These are phyloP conservation scores for Exophiala bonariae DNA, from an alignment of 2,329 filamentous ascomycete species.

Conservation along the genomic window DNA sequence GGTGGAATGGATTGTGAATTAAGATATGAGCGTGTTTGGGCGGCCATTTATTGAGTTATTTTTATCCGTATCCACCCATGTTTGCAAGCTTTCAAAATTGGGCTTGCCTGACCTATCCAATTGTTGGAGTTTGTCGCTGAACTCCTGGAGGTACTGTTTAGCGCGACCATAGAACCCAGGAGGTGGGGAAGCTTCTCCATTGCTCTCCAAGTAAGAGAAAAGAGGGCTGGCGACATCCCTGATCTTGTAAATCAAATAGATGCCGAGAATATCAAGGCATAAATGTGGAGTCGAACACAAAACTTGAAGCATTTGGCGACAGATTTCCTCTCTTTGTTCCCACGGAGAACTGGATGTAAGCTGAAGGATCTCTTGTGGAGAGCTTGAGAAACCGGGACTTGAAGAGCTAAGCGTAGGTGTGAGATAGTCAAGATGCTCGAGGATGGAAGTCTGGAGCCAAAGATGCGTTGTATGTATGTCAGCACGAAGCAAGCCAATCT, in stretches of 20 bases:
- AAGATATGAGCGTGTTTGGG: not conserved
- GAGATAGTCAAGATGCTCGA: conserved; percentile 36
- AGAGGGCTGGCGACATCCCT: conserved; percentile 37
- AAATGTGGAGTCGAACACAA: conserved; percentile 35
- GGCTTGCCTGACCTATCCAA: conserved; percentile 1
- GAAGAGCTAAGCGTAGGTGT: not conserved
- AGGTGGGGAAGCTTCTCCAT: not conserved
- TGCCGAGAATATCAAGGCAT: conserved; percentile 37
- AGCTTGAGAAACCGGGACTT: not conserved
- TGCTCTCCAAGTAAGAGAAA: conserved; percentile 36
- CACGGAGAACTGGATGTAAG: conserved; percentile 22
- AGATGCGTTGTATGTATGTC: conserved; percentile 41
- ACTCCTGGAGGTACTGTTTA: conserved; percentile 3
- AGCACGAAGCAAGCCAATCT: conserved; percentile 32
- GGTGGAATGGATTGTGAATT: not conserved
- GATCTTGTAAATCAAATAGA: conserved; percentile 39
- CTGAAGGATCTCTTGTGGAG: conserved; percentile 6
- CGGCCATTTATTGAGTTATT: no score
- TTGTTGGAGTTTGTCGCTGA: not conserved
- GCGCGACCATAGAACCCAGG: not conserved
- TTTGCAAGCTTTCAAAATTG: not conserved
- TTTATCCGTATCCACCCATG: not conserved
- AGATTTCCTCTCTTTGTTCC: conserved; percentile 38
- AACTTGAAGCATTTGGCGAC: conserved; percentile 38
- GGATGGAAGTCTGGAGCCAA: conserved; percentile 38